phyloP scores from a whole-genome alignment of 331 rosid species.

The Malus hybrid region DNA sequence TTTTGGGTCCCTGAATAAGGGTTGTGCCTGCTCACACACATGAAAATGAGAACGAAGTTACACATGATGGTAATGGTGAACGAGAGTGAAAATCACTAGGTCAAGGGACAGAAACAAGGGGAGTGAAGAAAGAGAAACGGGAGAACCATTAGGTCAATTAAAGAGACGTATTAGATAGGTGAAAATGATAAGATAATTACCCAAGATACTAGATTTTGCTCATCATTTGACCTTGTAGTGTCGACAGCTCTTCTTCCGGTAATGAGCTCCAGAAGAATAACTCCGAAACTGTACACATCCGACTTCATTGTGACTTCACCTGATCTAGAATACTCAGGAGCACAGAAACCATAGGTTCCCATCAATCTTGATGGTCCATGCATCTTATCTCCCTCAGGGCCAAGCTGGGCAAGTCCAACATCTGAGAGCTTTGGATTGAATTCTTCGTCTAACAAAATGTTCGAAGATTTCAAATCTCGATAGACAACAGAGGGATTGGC shows the following conservation, averaged over 20 bases:
- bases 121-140: neutral
- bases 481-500: slow-evolving; percentile 69
- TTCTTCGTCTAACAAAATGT: slow-evolving; percentile 60
- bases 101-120: no score
- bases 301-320: slow-evolving; percentile 68
- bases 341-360: slow-evolving; percentile 83
- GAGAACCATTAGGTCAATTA: no score
- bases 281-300: slow-evolving; percentile 84
- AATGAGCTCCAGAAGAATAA: slow-evolving; percentile 73
- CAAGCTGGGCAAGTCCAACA: slow-evolving; percentile 62
- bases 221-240: slow-evolving; percentile 52
- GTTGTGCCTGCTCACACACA: slow-evolving; percentile 60
- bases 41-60: neutral
- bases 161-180: neutral
- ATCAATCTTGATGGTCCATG: slow-evolving; percentile 59
- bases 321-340: slow-evolving; percentile 65
- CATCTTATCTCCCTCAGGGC: slow-evolving; percentile 41
- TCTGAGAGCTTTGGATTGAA: slow-evolving; percentile 68
- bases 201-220: slow-evolving; percentile 90
- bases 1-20: slow-evolving; percentile 64
- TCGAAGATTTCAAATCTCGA: slow-evolving; percentile 67
- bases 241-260: slow-evolving; percentile 77
- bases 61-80: neutral
- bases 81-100: no score
- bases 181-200: slow-evolving; percentile 22